Base-by-base conservation (phyloP, 139 green algal species). In the Deuterostichococcus epilithicus region DNA sequence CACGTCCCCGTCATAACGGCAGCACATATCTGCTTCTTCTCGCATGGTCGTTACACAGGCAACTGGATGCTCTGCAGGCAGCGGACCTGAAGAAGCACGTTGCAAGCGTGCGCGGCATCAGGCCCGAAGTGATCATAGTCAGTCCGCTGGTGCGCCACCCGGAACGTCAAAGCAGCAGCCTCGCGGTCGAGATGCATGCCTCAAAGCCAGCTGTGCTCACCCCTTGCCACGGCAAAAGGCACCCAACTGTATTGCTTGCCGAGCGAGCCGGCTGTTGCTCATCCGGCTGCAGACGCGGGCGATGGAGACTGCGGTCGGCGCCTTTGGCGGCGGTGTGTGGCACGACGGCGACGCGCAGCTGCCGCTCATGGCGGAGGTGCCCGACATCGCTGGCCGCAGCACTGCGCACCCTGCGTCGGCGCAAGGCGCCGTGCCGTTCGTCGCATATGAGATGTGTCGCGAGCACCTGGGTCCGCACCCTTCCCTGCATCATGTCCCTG, bases 231-330 rank as follows among this genome's bases (percentile, higher is more conserved):
- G n/a, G n/a, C n/a, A n/a, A n/a, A n/a, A n/a, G n/a, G n/a, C n/a
- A n/a, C n/a, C n/a, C n/a, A n/a, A n/a, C n/a, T n/a, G n/a, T n/a
- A n/a, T n/a, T n/a, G n/a, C n/a, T n/a, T n/a, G n/a, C n/a, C n/a
- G n/a, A n/a, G n/a, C n/a, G n/a, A n/a, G n/a, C n/a, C n/a, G n/a
- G n/a, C n/a, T n/a, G n/a, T n/a, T n/a, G n/a, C 52, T 90, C 35
- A 79, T 83, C 13, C 86, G 80, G 34, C 85, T 84, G 18, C 74
- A 89, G 28, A 87, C 81, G 10, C 76, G 86, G 0, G 83, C 86
- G 22, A 70, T 91, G 37, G 81, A 91, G 76, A 91, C 86, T 67
- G 81, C 82, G 5, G 81, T 78, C 36, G 82, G 77, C 15, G 83
- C 80, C 0, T 90, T 90, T 76, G 83, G 80, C 8, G 45, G 33